Conservation (phyloP, 805 yeast genomes). For the Zygosaccharomyces siamensis region DNA sequence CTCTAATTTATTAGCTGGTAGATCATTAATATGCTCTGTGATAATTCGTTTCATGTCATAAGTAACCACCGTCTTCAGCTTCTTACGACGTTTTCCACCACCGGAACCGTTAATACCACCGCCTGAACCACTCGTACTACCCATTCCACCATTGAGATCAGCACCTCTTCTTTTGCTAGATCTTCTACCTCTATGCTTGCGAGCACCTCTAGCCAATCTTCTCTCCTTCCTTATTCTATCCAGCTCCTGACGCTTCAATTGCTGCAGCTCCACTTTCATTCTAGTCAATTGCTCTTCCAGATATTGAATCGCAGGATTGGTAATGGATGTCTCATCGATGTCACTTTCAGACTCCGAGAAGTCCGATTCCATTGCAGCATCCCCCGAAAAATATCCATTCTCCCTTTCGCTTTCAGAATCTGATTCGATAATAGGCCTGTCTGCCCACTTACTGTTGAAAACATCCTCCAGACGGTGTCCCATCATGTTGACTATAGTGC, state of each 20-base stretch:
- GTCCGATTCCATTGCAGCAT: constrained; percentile 25
- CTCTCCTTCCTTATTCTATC: constrained; percentile 63
- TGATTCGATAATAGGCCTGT: constrained; percentile 65
- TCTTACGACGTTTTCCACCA: constrained; percentile 27
- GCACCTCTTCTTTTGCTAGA: constrained; percentile 35
- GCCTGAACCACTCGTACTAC: constrained; percentile 15
- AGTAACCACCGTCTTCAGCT: constrained; percentile 50
- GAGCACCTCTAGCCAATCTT: constrained; percentile 34
- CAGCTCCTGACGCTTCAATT: constrained; percentile 72
- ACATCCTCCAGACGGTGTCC: constrained; percentile 86
- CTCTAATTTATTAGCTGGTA: constrained; percentile 74
- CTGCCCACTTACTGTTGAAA: constrained; percentile 84
- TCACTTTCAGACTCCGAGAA: constrained; percentile 54
- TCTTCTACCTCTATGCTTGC: constrained; percentile 37
- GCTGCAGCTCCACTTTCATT: constrained; percentile 80
- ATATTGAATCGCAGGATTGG: constrained; percentile 85
- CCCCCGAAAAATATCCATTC: constrained; percentile 38
- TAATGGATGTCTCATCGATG: constrained; percentile 57
- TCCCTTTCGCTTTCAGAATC: constrained; percentile 43
- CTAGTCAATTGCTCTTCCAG: constrained; percentile 80
- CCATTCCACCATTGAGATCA: constrained; percentile 12
- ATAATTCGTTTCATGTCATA: constrained; percentile 96
- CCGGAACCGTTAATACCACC: constrained; percentile 10
- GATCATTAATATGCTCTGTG: constrained; percentile 73
- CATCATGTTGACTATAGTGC: constrained; percentile 94